Conservation (phyloP, 129 eudicot genomes). For the Ambrosia artemisiifolia region DNA sequence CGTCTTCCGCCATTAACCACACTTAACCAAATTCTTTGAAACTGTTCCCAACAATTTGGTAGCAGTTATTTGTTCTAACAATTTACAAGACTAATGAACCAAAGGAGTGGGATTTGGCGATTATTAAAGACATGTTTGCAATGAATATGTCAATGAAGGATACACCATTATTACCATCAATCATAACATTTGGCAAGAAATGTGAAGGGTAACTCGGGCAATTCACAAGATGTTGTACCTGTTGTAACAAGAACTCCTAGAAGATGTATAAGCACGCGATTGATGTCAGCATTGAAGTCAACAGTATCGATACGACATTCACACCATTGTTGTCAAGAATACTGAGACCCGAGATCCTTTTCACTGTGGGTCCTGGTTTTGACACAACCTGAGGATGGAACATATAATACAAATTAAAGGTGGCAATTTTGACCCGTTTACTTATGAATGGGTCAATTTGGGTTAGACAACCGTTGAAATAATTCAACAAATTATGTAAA, state of each 20-base stretch:
- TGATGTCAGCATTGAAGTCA: conserved; percentile 68
- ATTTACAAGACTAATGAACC: neutral
- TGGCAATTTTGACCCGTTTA: neutral
- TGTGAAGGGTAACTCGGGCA: neutral
- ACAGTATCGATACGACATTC: conserved; percentile 69
- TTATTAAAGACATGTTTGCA: neutral
- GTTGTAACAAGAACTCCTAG: conserved; percentile 26
- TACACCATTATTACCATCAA: conserved; percentile 20
- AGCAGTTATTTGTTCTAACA: no score
- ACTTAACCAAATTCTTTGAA: neutral
- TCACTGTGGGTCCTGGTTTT: conserved; percentile 91
- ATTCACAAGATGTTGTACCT: conserved; percentile 11
- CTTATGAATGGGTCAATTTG: neutral
- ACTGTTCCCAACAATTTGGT: neutral
- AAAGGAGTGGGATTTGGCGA: neutral
- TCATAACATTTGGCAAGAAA: conserved; percentile 1
- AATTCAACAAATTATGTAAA: neutral
- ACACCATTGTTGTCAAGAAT: conserved; percentile 95
- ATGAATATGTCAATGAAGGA: conserved; percentile 12
- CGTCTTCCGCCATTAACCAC: neutral
- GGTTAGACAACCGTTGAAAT: neutral
- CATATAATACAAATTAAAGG: neutral
- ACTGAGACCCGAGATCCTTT: conserved; percentile 76
- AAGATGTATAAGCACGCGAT: conserved; percentile 57
- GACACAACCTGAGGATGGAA: conserved; percentile 67